A percentile compares a stretch with the other conserved stretches of the same genome.
These are phyloP conservation scores for Trichoderma brevicompactum DNA, from an alignment of 2,329 filamentous ascomycete genomes.

Conservation along the genomic window DNA sequence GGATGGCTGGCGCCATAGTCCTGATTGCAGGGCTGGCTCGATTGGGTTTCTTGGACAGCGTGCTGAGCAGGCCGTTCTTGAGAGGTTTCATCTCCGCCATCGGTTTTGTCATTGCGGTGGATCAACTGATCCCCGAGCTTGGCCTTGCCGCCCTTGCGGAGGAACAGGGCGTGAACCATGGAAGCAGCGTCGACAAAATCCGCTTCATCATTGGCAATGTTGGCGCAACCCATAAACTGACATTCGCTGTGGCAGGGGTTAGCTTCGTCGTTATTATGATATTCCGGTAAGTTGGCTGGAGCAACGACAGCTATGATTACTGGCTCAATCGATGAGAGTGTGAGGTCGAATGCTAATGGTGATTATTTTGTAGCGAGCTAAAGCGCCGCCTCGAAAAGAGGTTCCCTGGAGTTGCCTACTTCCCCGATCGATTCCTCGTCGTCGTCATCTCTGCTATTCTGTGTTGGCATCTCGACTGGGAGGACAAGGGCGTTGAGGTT, in stretches of 20 bases:
- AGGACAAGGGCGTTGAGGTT: constrained; percentile 77
- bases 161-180: constrained; percentile 71
- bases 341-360: not conserved
- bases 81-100: constrained; percentile 97
- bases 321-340: no score
- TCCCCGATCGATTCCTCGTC: constrained; percentile 89
- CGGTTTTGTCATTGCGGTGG: constrained; percentile 92
- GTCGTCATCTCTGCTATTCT: constrained; percentile 84
- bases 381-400: constrained; percentile 81
- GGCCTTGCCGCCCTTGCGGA: constrained; percentile 72
- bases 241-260: constrained; percentile 73
- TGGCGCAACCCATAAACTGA: constrained; percentile 71
- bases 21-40: constrained; percentile 84
- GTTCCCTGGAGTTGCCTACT: constrained; percentile 79
- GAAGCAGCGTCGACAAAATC: constrained; percentile 85
- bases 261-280: constrained; percentile 90
- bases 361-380: constrained; percentile 61
- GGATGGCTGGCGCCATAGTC: constrained; percentile 85
- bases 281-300: constrained; percentile 63
- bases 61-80: constrained; percentile 88
- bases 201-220: constrained; percentile 74
- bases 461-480: constrained; percentile 77
- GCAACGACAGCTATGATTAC: no score
- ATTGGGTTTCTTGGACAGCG: constrained; percentile 90
- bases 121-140: constrained; percentile 90